phyloP scores from a whole-genome alignment of 495 filamentous ascomycete genomes.

The Tuber indicum region DNA sequence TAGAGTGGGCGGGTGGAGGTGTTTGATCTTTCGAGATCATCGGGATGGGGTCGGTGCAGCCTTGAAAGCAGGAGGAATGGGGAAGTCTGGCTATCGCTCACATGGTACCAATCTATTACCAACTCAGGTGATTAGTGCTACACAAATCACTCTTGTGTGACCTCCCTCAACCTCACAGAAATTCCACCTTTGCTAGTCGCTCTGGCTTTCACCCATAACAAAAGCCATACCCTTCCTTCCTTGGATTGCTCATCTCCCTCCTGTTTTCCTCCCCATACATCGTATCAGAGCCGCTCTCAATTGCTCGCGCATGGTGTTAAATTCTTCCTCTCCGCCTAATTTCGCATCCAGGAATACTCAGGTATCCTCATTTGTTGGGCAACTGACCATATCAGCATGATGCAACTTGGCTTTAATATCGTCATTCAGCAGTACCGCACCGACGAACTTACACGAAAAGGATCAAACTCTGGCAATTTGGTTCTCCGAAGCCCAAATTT shows the following conservation, averaged over 20 bases:
- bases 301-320: too few species aligned
- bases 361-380: too few species aligned
- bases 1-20: conserved; percentile 45
- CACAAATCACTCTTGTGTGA: conserved; percentile 42
- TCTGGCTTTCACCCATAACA: conserved; percentile 11
- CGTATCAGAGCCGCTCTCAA: neutral
- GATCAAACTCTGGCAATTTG: too few species aligned
- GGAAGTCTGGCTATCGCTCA: conserved; percentile 19
- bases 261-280: conserved; percentile 6
- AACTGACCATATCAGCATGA: too few species aligned
- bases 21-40: conserved; percentile 41
- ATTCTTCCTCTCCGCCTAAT: too few species aligned
- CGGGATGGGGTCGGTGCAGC: conserved; percentile 11
- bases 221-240: conserved; percentile 6
- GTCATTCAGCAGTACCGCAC: too few species aligned
- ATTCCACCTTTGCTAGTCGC: conserved; percentile 24
- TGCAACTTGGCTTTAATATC: too few species aligned
- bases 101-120: conserved; percentile 24
- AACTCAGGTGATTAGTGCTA: conserved; percentile 31
- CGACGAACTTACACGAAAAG: too few species aligned
- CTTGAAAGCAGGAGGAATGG: conserved; percentile 1
- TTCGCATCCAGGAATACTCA: too few species aligned
- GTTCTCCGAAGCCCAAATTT: too few species aligned
- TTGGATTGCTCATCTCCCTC: conserved; percentile 10
- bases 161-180: conserved; percentile 42